A percentile compares a stretch with the other conserved stretches of the same genome.
phyloP scores from a whole-genome alignment of 169 alveolate species.

The Plasmodium knowlesi region DNA sequence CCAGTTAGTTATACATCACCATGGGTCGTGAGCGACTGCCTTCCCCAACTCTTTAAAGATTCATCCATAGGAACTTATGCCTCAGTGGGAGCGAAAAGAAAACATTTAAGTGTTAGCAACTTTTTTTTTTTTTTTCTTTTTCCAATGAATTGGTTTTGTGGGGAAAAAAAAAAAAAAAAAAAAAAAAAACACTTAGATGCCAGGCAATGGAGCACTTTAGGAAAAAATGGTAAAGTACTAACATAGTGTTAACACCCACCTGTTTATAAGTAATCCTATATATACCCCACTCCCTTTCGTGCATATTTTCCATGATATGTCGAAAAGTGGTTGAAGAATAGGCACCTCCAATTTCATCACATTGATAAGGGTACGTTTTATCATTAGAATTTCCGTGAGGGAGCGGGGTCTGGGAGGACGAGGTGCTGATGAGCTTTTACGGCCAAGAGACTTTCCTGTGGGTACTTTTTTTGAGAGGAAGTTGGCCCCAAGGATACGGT shows the following conservation, averaged over 20 bases:
- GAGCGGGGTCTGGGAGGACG: not conserved
- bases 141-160: no score
- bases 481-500: not conserved
- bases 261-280: no score
- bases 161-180: not conserved
- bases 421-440: not conserved
- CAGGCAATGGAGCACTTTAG: not conserved
- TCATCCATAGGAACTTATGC: not conserved
- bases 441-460: not conserved
- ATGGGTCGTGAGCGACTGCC: not conserved
- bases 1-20: not conserved
- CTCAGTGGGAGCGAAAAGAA: not conserved
- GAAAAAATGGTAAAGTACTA: no score
- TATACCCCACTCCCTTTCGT: not conserved
- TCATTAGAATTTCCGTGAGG: not conserved
- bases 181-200: not conserved
- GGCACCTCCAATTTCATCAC: not conserved
- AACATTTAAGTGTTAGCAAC: not conserved
- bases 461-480: not conserved
- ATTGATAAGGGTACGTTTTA: not conserved
- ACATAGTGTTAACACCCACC: not conserved
- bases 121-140: not conserved
- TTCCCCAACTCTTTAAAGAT: not conserved
- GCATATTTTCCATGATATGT: not conserved
- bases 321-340: not conserved